Percentiles rank a stretch among this genome's conserved stretches.
Evolutionary conservation across 441 rosid species (phyloP).

Genomic region (Mallotus repandus): DNA sequence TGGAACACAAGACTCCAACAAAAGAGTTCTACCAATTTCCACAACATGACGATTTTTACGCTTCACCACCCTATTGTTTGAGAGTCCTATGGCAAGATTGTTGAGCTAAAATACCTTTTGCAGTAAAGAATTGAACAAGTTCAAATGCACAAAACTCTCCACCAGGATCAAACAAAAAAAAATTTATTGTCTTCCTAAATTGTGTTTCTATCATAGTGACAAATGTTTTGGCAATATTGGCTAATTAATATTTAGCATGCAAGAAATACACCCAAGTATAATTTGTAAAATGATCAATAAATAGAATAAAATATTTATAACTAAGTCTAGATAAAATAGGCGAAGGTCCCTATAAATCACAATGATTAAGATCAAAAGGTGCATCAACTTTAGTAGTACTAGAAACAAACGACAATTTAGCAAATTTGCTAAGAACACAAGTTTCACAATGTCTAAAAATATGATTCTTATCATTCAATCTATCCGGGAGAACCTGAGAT

Average conservation of each 20-base stretch:
- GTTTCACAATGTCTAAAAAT: neutral
- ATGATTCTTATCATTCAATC: neutral
- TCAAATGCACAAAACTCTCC: no score
- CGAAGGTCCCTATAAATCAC: neutral
- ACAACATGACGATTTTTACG: neutral
- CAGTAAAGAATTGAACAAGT: neutral
- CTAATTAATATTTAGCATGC: neutral
- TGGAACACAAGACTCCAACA: no score
- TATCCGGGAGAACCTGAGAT: neutral
- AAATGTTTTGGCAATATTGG: neutral
- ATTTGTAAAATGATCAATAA: neutral
- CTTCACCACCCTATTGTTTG: neutral
- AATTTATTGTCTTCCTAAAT: no score
- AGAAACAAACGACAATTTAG: constrained; percentile 9
- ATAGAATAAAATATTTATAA: constrained; percentile 8
- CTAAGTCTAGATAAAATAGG: neutral
- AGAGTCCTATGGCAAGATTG: neutral
- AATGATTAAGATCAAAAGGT: constrained; percentile 7
- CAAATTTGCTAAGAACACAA: neutral
- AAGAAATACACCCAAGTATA: no score
- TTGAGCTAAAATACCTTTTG: constrained; percentile 1
- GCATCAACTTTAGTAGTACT: neutral
- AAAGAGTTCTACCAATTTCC: no score
- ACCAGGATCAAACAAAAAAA: no score
- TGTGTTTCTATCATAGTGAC: constrained; percentile 6